Base-by-base conservation (phyloP, 2,329 filamentous ascomycete genomes). In the Magnaporthiopsis rhizophila region DNA sequence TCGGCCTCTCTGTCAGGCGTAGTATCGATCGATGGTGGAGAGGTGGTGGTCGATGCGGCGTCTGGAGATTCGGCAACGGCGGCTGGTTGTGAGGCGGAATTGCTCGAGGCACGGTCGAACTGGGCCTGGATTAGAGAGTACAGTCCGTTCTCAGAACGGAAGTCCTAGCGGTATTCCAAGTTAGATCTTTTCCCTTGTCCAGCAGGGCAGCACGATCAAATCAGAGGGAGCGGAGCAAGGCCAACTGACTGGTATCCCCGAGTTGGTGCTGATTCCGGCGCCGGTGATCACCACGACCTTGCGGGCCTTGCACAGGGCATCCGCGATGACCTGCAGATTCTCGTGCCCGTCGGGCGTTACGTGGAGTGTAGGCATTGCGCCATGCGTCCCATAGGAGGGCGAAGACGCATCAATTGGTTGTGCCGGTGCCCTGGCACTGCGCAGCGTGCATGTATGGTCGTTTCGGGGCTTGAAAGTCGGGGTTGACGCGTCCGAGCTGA, bases 201-300 rank as follows among this genome's bases (percentile, higher is more conserved):
- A 32, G 30, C 36, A 30, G 45, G 28, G 32, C 3, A 26, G 26
- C 7, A 28, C 15, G 50, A 64, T 65, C 45, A 45, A 61, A 62
- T 21, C 8, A 56, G 34, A 34, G 11, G 7, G 45, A 24, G 30
- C 12, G 24, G n/a, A 5, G 30, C 2, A 24, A n/a, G 12, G 58
- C 6, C 15, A 11, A 73, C 82, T 71, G 78, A 90, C 88, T 62
- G 88, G 88, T 71, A 91, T 91, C 64, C 89, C 89, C 67, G 87
- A 90, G 72, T 90, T 91, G 62, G 89, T 91, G 72, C 87, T 89
- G 71, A 91, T 91, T 63, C 88, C 88, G 61, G 88, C 88, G 62
- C 89, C 88, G 0, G 89, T 91, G 38, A 91, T 80, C 26, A 91
- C 84, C 11, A 91, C 81, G n/a, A 90, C 81, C 72, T 89, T 90